Base-by-base conservation (phyloP, 768 basidiomycete species). In the Tricholoma matsutake region DNA sequence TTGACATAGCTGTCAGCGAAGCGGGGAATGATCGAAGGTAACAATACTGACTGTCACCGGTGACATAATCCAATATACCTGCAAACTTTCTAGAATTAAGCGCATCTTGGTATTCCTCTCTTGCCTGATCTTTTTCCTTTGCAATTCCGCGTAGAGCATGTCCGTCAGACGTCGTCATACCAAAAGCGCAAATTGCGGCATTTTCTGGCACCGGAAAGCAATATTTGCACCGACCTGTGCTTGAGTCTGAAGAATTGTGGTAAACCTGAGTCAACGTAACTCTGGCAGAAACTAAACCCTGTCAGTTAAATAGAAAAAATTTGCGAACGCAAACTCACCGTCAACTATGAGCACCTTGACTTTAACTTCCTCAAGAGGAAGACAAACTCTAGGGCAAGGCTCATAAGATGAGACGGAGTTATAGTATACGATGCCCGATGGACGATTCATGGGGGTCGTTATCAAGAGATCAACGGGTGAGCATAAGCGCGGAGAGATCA, bases 171-270 rank as follows among this genome's bases (percentile, higher is more conserved):
- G 76, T 73, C 39, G 72, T 73, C 69, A 86, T 78, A 34, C 78
- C 72, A 64, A 88, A 88, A 0, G 78, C 79, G 60, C 83, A 86
- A 7, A 86, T 76, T 0, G 83, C 84, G 0, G 81, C 81, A 31
- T 73, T 75, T 1, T 79, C 81, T 0, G 86, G 87, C 5, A 87
- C 76, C 8, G 86, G 85, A 63, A 88, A 87, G 39, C 79, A 74
- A 67, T 86, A 88, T 32, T 81, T 77, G 28, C 81, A 83, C 51
- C 79, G 73, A 41, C 70, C 68, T 0, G 83, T 84, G 1, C 76
- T 66, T 35, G 61, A 62, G 8, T 70, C 67, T 3, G 72, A 71
- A 0, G 73, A 63, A 60, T 84, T 84, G 14, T 57, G 67, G 67
- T 77, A 84, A 0, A 67, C 69, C 56, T 83, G 82, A 1, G 63